Evolutionary conservation across 768 basidiomycete species (phyloP).

Genomic region (Suillus plorans): DNA sequence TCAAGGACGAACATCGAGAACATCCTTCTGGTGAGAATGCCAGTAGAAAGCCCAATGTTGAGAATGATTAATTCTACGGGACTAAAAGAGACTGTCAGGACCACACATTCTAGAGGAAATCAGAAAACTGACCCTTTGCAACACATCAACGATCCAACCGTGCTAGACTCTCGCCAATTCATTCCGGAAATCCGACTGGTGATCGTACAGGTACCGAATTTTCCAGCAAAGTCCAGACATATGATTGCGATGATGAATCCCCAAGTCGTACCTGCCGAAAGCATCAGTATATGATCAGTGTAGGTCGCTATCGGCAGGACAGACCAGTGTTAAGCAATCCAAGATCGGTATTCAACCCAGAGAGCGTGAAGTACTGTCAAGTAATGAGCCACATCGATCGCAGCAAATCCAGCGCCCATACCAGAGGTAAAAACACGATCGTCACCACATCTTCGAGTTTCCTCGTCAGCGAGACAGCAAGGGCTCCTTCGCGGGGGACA

Average conservation of each 20-base stretch:
- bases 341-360: conserved; percentile 87
- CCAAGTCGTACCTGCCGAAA: conserved; percentile 69
- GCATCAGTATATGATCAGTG: not conserved
- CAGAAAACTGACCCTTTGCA: conserved; percentile 78
- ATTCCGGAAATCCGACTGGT: conserved; percentile 73
- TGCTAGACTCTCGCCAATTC: conserved; percentile 73
- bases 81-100: conserved; percentile 35
- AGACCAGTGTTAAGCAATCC: conserved; percentile 76
- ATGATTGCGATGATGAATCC: conserved; percentile 83
- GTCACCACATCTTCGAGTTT: conserved; percentile 94
- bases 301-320: not conserved
- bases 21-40: conserved; percentile 73
- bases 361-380: conserved; percentile 86
- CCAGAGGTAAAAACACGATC: conserved; percentile 86
- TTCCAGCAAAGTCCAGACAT: conserved; percentile 76
- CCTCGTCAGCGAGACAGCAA: conserved; percentile 82
- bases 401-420: conserved; percentile 36
- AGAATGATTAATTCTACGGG: conserved; percentile 94
- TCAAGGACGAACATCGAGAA: conserved; percentile 97
- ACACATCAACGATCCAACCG: conserved; percentile 92
- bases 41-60: conserved; percentile 84
- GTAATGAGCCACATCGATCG: not conserved
- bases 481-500: conserved; percentile 84
- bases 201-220: conserved; percentile 80
- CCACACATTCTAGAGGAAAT: conserved; percentile 13